Percentiles rank a stretch among this genome's conserved stretches.
Conservation (phyloP, 768 basidiomycete genomes). For the Leccinum obscurum region DNA sequence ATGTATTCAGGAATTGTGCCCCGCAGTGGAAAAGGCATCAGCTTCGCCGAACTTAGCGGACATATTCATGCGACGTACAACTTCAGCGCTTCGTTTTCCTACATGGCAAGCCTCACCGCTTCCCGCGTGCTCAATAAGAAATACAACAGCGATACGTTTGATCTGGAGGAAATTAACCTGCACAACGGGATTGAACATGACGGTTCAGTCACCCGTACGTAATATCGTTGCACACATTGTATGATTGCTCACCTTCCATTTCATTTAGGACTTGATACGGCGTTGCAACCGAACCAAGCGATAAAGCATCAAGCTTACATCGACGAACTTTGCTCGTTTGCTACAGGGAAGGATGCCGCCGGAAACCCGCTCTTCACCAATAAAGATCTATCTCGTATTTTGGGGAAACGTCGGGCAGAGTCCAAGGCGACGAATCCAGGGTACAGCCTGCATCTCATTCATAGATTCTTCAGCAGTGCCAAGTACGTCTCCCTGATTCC, state of each 20-base stretch:
- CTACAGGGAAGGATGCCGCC: slow-evolving; percentile 55
- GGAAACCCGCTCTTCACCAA: slow-evolving; percentile 51
- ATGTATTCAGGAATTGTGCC: slow-evolving; percentile 40
- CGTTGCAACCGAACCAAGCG: slow-evolving; percentile 51
- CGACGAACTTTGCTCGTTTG: slow-evolving; percentile 54
- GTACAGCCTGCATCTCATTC: slow-evolving; percentile 48
- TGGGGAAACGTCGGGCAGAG: slow-evolving; percentile 61
- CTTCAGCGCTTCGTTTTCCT: slow-evolving; percentile 65
- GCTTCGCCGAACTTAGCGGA: slow-evolving; percentile 44
- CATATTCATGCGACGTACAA: slow-evolving; percentile 60
- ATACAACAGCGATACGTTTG: slow-evolving; percentile 58
- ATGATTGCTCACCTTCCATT: background rate
- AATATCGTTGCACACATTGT: background rate
- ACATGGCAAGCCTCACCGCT: slow-evolving; percentile 58
- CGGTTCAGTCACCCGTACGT: slow-evolving; percentile 31
- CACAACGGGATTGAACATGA: slow-evolving; percentile 21
- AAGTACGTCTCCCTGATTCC: slow-evolving; percentile 47
- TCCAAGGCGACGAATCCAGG: slow-evolving; percentile 52
- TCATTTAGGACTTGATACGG: slow-evolving; percentile 52
- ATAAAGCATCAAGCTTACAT: slow-evolving; percentile 50
- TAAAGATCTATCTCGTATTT: slow-evolving; percentile 58
- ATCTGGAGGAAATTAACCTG: slow-evolving; percentile 44
- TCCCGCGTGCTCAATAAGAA: slow-evolving; percentile 57
- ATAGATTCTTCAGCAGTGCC: slow-evolving; percentile 64
- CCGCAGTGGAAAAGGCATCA: slow-evolving; percentile 66